These are phyloP conservation scores for Alternaria gaisen DNA, from an alignment of 2,329 filamentous ascomycete species.

Conservation along the genomic window DNA sequence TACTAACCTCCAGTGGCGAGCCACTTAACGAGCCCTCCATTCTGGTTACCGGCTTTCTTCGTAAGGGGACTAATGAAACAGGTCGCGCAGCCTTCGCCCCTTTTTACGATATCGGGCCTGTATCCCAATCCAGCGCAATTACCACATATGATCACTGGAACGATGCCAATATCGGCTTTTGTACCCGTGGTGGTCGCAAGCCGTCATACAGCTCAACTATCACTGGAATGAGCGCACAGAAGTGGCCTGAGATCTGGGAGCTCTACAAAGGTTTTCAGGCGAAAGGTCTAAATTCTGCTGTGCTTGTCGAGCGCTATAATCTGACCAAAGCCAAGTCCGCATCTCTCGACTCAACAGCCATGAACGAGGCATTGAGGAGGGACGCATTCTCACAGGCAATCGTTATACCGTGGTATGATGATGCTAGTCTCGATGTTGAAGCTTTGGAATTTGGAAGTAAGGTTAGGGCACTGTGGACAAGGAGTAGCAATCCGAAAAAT, in stretches of 20 bases:
- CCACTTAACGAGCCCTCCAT: conserved; percentile 32
- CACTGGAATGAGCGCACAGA: conserved; percentile 44
- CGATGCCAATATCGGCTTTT: conserved; percentile 50
- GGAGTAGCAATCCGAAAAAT: conserved; percentile 13
- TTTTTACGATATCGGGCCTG: conserved; percentile 46
- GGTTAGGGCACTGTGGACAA: conserved; percentile 42
- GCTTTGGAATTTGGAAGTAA: conserved; percentile 48
- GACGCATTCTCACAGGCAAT: conserved; percentile 51
- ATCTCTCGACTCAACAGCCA: conserved; percentile 29
- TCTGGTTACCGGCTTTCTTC: conserved; percentile 46
- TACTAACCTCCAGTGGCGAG: conserved; percentile 40
- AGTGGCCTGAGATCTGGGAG: conserved; percentile 54
- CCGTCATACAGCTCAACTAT: conserved; percentile 51
- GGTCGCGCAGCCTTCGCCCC: conserved; percentile 48
- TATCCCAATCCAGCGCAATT: conserved; percentile 30
- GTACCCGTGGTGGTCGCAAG: conserved; percentile 51
- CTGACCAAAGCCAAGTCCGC: conserved; percentile 39
- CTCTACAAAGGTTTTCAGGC: conserved; percentile 50
- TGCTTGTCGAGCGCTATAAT: conserved; percentile 52
- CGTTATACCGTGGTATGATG: conserved; percentile 53
- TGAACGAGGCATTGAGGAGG: conserved; percentile 40
- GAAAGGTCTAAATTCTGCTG: conserved; percentile 42
- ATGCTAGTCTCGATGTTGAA: conserved; percentile 45
- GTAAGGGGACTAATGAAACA: conserved; percentile 44
- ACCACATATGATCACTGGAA: conserved; percentile 54